These are phyloP conservation scores for Penicillium fimorum DNA, from an alignment of 495 filamentous ascomycete species.

Conservation along the genomic window DNA sequence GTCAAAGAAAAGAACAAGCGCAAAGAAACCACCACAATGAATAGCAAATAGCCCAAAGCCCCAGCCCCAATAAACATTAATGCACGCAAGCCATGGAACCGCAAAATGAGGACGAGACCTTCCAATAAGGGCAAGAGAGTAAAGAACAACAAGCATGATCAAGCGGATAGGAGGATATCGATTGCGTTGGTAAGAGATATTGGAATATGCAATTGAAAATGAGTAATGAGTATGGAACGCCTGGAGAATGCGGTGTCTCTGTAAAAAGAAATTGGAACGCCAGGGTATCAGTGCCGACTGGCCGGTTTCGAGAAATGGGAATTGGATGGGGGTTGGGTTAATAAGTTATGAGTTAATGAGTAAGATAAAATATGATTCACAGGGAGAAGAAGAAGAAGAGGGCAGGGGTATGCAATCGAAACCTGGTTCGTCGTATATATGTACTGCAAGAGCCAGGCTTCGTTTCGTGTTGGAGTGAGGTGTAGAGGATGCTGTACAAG, in stretches of 20 bases:
- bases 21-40: not conserved
- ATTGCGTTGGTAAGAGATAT: constrained; percentile 1
- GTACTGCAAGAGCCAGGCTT: constrained; percentile 4
- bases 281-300: constrained; percentile 15
- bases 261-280: constrained; percentile 1
- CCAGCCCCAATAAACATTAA: not conserved
- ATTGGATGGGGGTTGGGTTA: not conserved
- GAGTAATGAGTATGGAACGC: constrained; percentile 10
- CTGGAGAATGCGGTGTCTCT: constrained; percentile 1
- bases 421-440: constrained; percentile 12
- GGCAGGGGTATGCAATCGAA: constrained; percentile 1
- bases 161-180: not conserved
- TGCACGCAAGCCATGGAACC: not conserved
- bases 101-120: not conserved
- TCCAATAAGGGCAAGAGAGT: not conserved
- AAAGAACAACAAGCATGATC: not conserved
- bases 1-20: not conserved
- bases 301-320: not conserved
- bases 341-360: not conserved
- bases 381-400: constrained; percentile 4
- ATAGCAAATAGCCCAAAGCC: not conserved
- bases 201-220: not conserved
- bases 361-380: not conserved
- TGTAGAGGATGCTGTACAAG: constrained; percentile 14
- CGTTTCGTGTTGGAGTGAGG: not conserved